phyloP scores from a whole-genome alignment of 129 eudicot genomes.

The Heracleum sosnowskyi region DNA sequence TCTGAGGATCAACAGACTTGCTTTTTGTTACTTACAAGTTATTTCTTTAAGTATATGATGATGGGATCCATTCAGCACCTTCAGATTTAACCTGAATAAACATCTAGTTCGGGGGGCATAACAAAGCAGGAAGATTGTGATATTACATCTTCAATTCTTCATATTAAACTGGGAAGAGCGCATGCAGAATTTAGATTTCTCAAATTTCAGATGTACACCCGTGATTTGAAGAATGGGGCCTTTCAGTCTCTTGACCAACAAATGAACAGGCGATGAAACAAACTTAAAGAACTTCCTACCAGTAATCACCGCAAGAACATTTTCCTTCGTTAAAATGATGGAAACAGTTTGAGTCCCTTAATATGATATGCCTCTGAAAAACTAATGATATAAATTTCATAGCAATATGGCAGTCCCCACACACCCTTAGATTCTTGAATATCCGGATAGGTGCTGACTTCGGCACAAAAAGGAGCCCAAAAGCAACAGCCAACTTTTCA shows the following conservation, averaged over 20 bases:
- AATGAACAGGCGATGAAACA: not conserved
- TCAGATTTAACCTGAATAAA: not conserved
- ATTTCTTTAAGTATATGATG: not conserved
- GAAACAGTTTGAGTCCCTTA: conserved; percentile 9
- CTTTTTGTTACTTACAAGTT: not conserved
- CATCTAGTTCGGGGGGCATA: not conserved
- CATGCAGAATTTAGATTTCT: not conserved
- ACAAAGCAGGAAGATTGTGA: not conserved
- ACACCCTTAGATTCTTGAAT: conserved; percentile 2
- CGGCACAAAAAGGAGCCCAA: conserved; percentile 6
- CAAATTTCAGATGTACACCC: not conserved
- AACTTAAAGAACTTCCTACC: conserved; percentile 1
- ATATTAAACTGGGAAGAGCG: not conserved
- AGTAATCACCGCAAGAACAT: conserved; percentile 9
- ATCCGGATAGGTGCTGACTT: conserved; percentile 5
- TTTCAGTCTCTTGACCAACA: not conserved
- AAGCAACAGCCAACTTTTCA: conserved; percentile 4
- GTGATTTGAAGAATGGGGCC: not conserved
- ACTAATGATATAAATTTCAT: conserved; percentile 5
- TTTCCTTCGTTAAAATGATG: conserved; percentile 2
- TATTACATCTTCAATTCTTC: not conserved
- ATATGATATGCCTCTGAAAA: not conserved
- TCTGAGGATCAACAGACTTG: not conserved
- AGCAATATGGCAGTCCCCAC: conserved; percentile 11
- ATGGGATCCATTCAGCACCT: not conserved